phyloP scores from a whole-genome alignment of 306 rosid genomes.

The Trifolium subterraneum region DNA sequence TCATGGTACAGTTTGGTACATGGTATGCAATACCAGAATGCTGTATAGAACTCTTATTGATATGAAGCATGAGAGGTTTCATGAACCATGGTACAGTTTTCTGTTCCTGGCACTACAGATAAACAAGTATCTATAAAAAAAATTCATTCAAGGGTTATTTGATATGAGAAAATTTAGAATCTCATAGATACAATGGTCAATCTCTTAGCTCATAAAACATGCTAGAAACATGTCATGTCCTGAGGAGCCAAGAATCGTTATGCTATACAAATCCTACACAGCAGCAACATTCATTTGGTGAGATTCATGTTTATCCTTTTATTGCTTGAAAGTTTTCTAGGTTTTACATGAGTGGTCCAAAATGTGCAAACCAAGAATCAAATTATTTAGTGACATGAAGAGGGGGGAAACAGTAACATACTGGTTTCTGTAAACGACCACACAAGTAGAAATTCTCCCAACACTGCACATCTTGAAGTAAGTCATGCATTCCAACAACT shows the following conservation, averaged over 20 bases:
- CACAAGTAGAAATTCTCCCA: constrained; percentile 95
- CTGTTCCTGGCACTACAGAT: too few species aligned
- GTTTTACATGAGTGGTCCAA: constrained; percentile 12
- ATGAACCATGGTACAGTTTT: too few species aligned
- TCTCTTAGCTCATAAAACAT: constrained; percentile 16
- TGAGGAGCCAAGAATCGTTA: constrained; percentile 20
- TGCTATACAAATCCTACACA: constrained; percentile 5
- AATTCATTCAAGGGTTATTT: not conserved
- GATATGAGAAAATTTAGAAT: constrained; percentile 9
- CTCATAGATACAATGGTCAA: constrained; percentile 4
- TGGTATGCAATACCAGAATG: too few species aligned
- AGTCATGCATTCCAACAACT: constrained; percentile 77
- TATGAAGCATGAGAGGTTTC: too few species aligned
- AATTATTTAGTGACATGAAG: constrained; percentile 27
- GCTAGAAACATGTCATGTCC: constrained; percentile 21
- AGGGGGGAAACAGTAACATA: constrained; percentile 40
- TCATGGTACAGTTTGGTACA: not conserved
- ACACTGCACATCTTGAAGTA: constrained; percentile 68
- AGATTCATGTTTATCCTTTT: constrained; percentile 16
- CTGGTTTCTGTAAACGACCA: constrained; percentile 95
- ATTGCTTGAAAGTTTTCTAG: not conserved
- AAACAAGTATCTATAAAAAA: constrained; percentile 18
- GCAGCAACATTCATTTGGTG: not conserved
- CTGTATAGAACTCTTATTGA: too few species aligned
- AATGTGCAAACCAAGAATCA: constrained; percentile 30